Evolutionary conservation across 306 rosid species (phyloP), one percentile per base, ranked within the genome.

Genomic region (Castanea mollissima): DNA sequence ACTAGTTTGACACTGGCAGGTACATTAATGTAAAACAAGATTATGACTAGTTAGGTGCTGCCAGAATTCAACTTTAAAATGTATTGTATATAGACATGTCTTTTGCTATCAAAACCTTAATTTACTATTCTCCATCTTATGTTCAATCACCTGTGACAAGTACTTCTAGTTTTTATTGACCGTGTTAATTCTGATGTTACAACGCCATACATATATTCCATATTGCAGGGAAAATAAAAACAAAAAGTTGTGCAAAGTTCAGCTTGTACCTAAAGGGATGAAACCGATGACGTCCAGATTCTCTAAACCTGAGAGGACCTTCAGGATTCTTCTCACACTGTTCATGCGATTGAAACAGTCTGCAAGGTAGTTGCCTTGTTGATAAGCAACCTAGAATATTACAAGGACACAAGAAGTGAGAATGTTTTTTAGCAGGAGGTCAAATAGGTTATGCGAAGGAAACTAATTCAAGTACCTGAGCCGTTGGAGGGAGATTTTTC

Each of bases 401-500:
- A 23, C 52, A 8, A 67, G 44, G 23, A 67, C 25, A 34, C 71
- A 59, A 59, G 31, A 18, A 34, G 7, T 19, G 54, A 49, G 54
- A 12, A 49, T 3, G 15, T 49, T 12, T 32, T 14, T 67, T 35
- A 32, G 72, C 38, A 8, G 14, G 1, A 18, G 44, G 14, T 67
- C 52, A 67, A 67, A 67, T 34, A 4, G 71, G 71, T 67, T 55
- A 54, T 67, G 67, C 64, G 64, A 46, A 79, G 72, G 38, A 74
- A 60, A 35, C 25, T 1, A 35, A 38, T 18, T 64, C 77, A 49
- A 35, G 73, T 74, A 95, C 98, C 98, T 95, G 99, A 7, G 93
- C 99, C 6, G 99, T 95, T 73, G 99, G 98, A n/a, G 99, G 99
- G 74, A 95, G 97, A 72, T 82, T 78, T 85, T 93, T 95, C 97